Conservation (phyloP, 225 moss, liverwort and hornwort species). For the Sphagnum contortum region DNA sequence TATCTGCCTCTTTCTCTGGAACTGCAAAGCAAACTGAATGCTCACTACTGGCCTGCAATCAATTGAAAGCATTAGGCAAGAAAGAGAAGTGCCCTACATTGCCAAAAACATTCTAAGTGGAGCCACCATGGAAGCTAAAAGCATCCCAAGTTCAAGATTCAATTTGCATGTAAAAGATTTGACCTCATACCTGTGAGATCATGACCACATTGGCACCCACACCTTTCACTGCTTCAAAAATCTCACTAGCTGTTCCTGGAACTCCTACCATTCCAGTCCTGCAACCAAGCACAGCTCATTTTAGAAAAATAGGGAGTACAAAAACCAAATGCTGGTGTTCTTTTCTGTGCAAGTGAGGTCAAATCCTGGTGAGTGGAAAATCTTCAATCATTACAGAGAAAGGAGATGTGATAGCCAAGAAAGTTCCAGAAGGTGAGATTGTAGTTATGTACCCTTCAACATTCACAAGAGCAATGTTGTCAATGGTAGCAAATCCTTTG, state of each 20-base stretch:
- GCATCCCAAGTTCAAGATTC: too few relatives aligned
- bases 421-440: not conserved
- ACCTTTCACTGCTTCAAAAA: constrained; percentile 83
- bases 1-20: constrained; percentile 57
- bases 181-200: constrained; percentile 80
- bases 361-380: not conserved
- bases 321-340: too few relatives aligned
- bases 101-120: not conserved
- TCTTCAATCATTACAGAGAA: not conserved
- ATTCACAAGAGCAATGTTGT: constrained; percentile 84
- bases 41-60: constrained; percentile 87
- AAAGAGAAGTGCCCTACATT: not conserved
- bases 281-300: constrained; percentile 11
- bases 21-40: constrained; percentile 98
- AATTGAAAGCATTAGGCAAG: too few relatives aligned
- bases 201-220: constrained; percentile 96
- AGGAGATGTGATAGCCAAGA: not conserved
- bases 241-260: constrained; percentile 98
- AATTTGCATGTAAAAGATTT: too few relatives aligned
- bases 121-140: too few relatives aligned
- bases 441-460: constrained; percentile 74
- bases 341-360: too few relatives aligned
- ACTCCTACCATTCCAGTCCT: constrained; percentile 99
- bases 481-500: constrained; percentile 95
- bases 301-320: too few relatives aligned